Percentiles rank a stretch among this genome's conserved stretches.
Evolutionary conservation across 495 filamentous ascomycete species (phyloP).

Genomic region (Parathielavia appendiculata): DNA sequence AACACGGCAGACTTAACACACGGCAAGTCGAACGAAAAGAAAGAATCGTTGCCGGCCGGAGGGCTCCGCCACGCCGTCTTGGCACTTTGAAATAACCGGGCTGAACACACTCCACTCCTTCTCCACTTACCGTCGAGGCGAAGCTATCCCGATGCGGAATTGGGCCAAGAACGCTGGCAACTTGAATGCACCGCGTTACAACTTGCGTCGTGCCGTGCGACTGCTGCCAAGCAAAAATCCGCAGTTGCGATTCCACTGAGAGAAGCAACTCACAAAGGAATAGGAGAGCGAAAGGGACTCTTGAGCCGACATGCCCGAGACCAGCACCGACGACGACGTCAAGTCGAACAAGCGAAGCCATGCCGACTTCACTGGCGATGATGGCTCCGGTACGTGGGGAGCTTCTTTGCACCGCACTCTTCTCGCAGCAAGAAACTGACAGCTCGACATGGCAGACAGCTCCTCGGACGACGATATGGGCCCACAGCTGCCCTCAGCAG

Average conservation of each 20-base stretch:
- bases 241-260: not conserved
- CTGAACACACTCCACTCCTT: not conserved
- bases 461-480: slow-evolving; percentile 95
- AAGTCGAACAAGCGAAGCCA: slow-evolving; percentile 46
- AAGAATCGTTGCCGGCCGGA: too few relatives aligned
- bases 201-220: not conserved
- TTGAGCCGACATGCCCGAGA: slow-evolving; percentile 20
- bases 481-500: slow-evolving; percentile 68
- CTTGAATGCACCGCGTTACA: not conserved
- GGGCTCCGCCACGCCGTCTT: not conserved
- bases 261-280: not conserved
- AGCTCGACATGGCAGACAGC: slow-evolving; percentile 43
- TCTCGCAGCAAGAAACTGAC: not conserved
- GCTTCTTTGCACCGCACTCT: not conserved
- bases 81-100: not conserved
- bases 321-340: slow-evolving; percentile 27
- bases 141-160: slow-evolving; percentile 8
- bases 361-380: slow-evolving; percentile 36
- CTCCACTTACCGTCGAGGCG: slow-evolving; percentile 4
- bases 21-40: too few relatives aligned
- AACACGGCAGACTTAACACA: too few relatives aligned
- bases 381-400: slow-evolving; percentile 37
- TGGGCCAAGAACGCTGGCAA: slow-evolving; percentile 6
- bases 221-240: not conserved
- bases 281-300: not conserved